Evolutionary conservation across 2,329 filamentous ascomycete species (phyloP), one percentile per base, ranked within the genome.

Genomic region (Fusarium vanettenii): DNA sequence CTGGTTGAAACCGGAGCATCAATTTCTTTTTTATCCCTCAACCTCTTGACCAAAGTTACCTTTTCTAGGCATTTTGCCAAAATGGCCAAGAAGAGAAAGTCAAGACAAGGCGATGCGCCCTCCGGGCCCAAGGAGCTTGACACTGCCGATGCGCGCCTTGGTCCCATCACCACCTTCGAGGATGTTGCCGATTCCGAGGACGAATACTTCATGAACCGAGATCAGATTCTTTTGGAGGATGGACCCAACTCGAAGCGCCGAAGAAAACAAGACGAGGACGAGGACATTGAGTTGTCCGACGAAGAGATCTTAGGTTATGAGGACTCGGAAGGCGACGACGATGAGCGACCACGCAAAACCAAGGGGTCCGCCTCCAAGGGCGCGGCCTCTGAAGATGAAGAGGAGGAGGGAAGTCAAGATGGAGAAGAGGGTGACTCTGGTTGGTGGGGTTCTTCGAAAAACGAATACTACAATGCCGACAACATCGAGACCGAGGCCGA

Each of bases 181-280:
- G 95, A 97, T 84, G 92, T 99, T 77, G 94, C 95, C 75, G 93
- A 98, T 82, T 97, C 95, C 1, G 95, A 98, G 82, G 97, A 99
- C 82, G 95, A 98, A 81, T 97, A 98, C 82, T 94, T 96, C 79
- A 87, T 95, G 69, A 93, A 95, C 74, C 91, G 93, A 74, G 97
- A 99, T 84, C 93, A 94, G 80, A 92, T 99, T 72, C 84, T 96
- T 79, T 88, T 99, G 41, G 94, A 97, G 33, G 95, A 98, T 76
- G 93, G 89, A 37, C 94, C 93, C 16, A 89, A 91, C 43, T 91
- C 92, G 33, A 98, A 98, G 86, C 91, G 94, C 74, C 88, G 92
- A 79, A 91, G 92, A 78, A 93, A 91, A 77, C 87, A 91, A 67
- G 92, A 96, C 80, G 90, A 97, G 70, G 90, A 91, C 79, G 90